Evolutionary conservation across 1,139 yeast genomes (phyloP), one percentile per base, ranked within the genome.

Genomic region (Taphrina deformans): DNA sequence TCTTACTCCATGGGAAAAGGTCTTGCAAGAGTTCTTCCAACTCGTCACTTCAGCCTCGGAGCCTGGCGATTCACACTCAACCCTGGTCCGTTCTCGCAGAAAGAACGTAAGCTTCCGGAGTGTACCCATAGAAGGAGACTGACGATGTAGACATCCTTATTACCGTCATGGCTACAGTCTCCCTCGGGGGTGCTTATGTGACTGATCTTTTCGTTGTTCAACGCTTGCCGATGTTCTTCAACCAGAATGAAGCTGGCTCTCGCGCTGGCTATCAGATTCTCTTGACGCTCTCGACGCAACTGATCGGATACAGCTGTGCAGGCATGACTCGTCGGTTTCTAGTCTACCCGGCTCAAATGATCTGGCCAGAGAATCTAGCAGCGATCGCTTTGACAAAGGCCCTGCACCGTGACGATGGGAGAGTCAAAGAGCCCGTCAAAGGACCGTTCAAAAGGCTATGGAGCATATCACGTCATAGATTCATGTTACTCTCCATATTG

Each of bases 261-360:
- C 78, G 14, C 80, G 79, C 68, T 76, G 85, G 85, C 5, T 82
- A 81, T 46, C 62, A 83, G 70, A 79, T 84, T 29, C 78, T 86
- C 69, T 86, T 86, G 21, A 75, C 82, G 4, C 76, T 75, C 62
- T 62, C 63, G n/a, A 38, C 41, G 5, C 88, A 86, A 73, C 77
- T 85, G 70, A 79, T 85, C 61, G 89, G 89, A 12, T 83, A 85
- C 69, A 83, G 87, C n/a, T 73, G 85, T 66, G 88, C 88, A 44
- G 89, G 90, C 60, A 66, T 85, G 66, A 79, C 81, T 53, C 78
- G 85, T 69, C 79, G 83, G 69, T 78, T 84, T 31, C 77, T 86
- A 69, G 86, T 86, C 18, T 81, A 81, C 67, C 87, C 89, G 7
- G 80, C 86, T 6, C 77, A 83, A 7, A 83, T 85, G 77, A 80